Evolutionary conservation across 73 alveolate genomes (phyloP).

Genomic region (Urostyla sp.): DNA sequence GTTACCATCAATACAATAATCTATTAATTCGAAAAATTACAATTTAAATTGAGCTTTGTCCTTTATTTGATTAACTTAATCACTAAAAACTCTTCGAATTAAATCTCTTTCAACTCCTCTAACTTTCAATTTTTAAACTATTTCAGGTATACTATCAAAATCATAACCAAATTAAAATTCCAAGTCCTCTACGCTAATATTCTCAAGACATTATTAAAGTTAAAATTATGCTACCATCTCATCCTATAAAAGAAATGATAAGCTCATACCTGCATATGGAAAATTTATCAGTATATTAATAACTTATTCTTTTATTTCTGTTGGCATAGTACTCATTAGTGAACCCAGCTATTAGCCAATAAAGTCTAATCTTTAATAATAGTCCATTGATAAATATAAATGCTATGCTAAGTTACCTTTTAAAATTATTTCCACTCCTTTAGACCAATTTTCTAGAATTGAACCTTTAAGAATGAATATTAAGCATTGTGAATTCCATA

Average conservation of each 20-base stretch:
- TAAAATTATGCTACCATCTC: not conserved
- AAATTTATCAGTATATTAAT: not conserved
- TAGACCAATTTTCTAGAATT: constrained; percentile 26
- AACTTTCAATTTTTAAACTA: not conserved
- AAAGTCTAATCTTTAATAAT: constrained; percentile 17
- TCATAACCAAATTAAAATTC: constrained; percentile 8
- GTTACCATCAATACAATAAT: constrained; percentile 26
- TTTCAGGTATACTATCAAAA: not conserved
- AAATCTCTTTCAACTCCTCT: not conserved
- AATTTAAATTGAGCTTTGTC: not conserved
- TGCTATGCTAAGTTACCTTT: constrained; percentile 33
- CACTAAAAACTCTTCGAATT: not conserved
- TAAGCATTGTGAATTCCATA: constrained; percentile 34
- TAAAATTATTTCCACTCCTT: constrained; percentile 28
- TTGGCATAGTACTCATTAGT: not conserved
- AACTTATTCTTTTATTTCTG: not conserved
- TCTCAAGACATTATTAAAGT: constrained; percentile 6
- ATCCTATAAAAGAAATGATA: constrained; percentile 32
- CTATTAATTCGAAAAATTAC: not conserved
- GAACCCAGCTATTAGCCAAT: constrained; percentile 33
- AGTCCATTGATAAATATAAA: constrained; percentile 24
- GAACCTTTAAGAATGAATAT: constrained; percentile 24
- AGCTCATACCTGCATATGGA: constrained; percentile 36
- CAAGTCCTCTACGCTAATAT: constrained; percentile 19
- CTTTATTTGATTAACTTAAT: not conserved